Evolutionary conservation across 2,329 filamentous ascomycete species (phyloP), one percentile per base, ranked within the genome.

Genomic region (Lasiodiplodia sp.): DNA sequence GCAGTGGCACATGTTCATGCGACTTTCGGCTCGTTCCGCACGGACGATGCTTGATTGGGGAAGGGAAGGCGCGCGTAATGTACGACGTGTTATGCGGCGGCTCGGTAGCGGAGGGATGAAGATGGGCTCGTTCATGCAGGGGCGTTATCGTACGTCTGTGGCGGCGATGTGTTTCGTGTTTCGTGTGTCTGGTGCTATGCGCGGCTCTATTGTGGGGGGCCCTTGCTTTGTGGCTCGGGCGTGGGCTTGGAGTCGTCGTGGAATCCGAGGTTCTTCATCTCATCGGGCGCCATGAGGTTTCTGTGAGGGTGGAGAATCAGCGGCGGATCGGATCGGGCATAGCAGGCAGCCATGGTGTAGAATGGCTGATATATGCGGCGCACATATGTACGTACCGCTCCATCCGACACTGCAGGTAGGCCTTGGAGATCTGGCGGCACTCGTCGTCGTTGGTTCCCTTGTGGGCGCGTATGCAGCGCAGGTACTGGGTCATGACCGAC

Each of bases 271-370:
- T 99, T 99, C 80, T 92, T 93, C 81, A 98, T 96, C 69, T 97
- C 92, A 77, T 99, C 96, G 73, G 88, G 93, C 8, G 94, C 94
- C 96, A 99, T 99, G 38, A 99, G 84, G 77, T 98, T 97, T 73
- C 94, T 94, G 52, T 18, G 38, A 44, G n/a, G 25, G 37, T 16
- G 6, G 11, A 25, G 4, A 16, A 56, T 66, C 51, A 56, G 63
- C 63, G 37, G 21, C 11, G 23, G 51, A 38, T 47, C 56, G 37
- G 37, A 60, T 44, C 18, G 47, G 49, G 49, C 8, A 53, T 52
- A 25, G 62, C 44, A 64, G 60, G 21, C 12, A 52, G 60, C 60
- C 28, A 37, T 31, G n/a, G 56, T 21, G 37, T 47, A 47, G 8
- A 47, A 47, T n/a, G 40, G 14, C 40, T 44, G 40, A 16, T 44